Percentiles rank a stretch among this genome's conserved stretches.
These are phyloP conservation scores for Physcomitrium patens DNA, from an alignment of 225 moss, liverwort and hornwort genomes.

Conservation along the genomic window DNA sequence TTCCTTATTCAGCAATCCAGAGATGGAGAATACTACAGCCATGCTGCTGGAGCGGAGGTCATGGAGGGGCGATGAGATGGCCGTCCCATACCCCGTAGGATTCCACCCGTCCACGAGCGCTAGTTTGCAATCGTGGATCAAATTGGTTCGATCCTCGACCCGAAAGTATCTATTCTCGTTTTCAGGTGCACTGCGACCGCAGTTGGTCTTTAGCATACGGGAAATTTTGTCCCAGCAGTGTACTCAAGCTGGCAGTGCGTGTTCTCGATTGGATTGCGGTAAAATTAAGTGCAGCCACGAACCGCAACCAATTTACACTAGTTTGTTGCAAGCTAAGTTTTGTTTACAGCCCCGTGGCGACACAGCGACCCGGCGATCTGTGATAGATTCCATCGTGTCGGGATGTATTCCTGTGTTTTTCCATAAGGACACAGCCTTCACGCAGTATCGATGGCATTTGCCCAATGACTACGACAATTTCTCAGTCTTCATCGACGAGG, in stretches of 20 bases:
- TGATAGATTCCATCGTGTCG: conserved; percentile 69
- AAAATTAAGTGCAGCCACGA: conserved; percentile 67
- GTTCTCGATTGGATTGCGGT: conserved; percentile 58
- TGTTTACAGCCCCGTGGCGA: conserved; percentile 76
- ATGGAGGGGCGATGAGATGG: conserved; percentile 47
- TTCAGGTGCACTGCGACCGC: conserved; percentile 59
- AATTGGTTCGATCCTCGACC: conserved; percentile 24
- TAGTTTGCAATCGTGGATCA: conserved; percentile 41
- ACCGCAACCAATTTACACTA: conserved; percentile 53
- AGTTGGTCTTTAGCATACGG: conserved; percentile 39
- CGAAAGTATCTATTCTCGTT: conserved; percentile 45
- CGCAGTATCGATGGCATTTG: conserved; percentile 73
- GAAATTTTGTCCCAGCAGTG: conserved; percentile 56
- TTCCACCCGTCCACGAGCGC: conserved; percentile 67
- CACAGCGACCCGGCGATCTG: conserved; percentile 63
- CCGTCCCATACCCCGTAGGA: conserved; percentile 70
- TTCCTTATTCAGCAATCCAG: conserved; percentile 35
- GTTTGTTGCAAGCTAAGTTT: conserved; percentile 58
- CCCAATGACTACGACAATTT: conserved; percentile 50
- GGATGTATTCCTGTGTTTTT: conserved; percentile 84
- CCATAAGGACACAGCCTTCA: conserved; percentile 54
- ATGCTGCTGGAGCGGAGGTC: conserved; percentile 63
- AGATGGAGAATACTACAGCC: conserved; percentile 49
- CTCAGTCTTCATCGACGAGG: conserved; percentile 66
- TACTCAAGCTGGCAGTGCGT: conserved; percentile 36